Evolutionary conservation across 2,329 filamentous ascomycete species (phyloP).

Genomic region (Pseudogymnoascus sp.): DNA sequence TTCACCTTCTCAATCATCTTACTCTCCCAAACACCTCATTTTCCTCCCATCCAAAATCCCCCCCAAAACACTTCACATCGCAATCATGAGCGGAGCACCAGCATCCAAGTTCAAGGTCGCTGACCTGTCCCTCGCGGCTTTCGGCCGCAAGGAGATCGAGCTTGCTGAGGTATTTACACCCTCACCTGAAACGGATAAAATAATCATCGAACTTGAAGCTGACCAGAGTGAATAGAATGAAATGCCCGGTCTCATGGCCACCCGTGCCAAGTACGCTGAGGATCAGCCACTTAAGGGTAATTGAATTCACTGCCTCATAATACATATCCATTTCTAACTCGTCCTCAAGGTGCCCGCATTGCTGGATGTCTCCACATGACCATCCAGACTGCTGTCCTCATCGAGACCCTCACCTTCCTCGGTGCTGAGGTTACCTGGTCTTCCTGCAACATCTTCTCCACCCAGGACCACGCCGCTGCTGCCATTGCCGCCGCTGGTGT

Average conservation of each 20-base stretch:
- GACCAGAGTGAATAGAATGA: constrained; percentile 45
- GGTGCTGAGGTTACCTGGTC: constrained; percentile 99
- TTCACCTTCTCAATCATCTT: constrained; percentile 5
- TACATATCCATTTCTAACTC: background rate
- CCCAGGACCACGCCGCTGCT: constrained; percentile 95
- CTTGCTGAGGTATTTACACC: constrained; percentile 60
- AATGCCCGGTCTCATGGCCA: constrained; percentile 98
- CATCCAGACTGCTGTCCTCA: constrained; percentile 98
- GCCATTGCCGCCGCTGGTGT: constrained; percentile 92
- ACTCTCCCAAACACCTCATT: constrained; percentile 8
- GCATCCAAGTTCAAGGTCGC: constrained; percentile 76
- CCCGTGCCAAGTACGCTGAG: constrained; percentile 78
- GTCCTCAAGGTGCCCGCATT: constrained; percentile 65
- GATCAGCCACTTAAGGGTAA: constrained; percentile 81
- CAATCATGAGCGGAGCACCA: constrained; percentile 11
- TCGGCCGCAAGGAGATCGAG: constrained; percentile 98
- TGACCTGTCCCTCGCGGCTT: constrained; percentile 94
- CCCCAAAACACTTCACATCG: constrained; percentile 8
- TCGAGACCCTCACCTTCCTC: constrained; percentile 90
- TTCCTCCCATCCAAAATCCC: background rate
- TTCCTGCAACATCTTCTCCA: constrained; percentile 99
- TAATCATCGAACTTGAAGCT: background rate
- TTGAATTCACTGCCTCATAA: constrained; percentile 19
- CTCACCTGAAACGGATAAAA: constrained; percentile 1
- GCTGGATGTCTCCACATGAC: constrained; percentile 99